phyloP scores from a whole-genome alignment of 805 yeast genomes.

The Schizosaccharomyces lindneri region DNA sequence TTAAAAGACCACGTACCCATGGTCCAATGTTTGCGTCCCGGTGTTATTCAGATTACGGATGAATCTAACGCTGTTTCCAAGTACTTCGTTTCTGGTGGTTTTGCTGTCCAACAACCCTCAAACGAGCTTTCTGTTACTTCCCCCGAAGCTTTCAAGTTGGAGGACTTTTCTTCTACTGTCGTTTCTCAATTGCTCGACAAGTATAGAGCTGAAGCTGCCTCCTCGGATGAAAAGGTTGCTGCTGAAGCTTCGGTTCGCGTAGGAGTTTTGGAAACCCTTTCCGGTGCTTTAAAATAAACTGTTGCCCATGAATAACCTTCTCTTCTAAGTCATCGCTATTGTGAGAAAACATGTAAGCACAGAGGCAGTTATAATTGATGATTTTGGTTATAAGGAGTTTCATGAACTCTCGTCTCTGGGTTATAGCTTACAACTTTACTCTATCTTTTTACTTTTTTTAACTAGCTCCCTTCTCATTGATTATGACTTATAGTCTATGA shows the following conservation, averaged over 20 bases:
- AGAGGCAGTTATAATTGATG: no score
- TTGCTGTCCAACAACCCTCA: slow-evolving; percentile 88
- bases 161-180: slow-evolving; percentile 26
- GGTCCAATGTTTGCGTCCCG: slow-evolving; percentile 89
- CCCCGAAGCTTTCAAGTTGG: slow-evolving; percentile 82
- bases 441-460: no score
- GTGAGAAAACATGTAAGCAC: no score
- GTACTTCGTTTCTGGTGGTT: slow-evolving; percentile 63
- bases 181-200: neutral
- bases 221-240: neutral
- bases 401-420: no score
- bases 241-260: neutral
- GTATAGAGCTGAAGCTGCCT: neutral
- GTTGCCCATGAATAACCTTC: no score
- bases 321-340: no score
- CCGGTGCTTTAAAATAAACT: neutral
- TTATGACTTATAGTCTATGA: no score
- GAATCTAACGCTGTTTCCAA: slow-evolving; percentile 46
- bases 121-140: slow-evolving; percentile 76
- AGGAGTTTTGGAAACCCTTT: neutral
- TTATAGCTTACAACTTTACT: no score
- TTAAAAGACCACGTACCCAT: slow-evolving; percentile 94
- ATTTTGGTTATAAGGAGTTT: no score
- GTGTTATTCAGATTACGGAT: slow-evolving; percentile 77
- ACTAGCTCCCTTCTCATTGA: no score